Evolutionary conservation across 768 basidiomycete genomes (phyloP).

Genomic region (Tricholomella constricta): DNA sequence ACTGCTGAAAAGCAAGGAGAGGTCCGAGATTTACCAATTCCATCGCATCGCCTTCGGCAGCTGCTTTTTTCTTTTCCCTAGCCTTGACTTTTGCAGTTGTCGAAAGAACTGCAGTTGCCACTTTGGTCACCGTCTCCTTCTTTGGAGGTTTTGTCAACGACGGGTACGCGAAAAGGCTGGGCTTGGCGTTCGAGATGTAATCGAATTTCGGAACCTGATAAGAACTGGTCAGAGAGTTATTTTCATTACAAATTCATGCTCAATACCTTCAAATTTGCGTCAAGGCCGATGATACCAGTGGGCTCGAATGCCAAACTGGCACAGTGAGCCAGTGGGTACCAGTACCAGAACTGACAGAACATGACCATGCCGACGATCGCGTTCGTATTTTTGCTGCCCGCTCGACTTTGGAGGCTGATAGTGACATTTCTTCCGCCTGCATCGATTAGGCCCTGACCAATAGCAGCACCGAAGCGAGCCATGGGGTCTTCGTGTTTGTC

Average conservation of each 20-base stretch:
- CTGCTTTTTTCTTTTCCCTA: constrained; percentile 90
- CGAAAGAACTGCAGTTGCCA: constrained; percentile 92
- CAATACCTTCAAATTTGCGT: constrained; percentile 77
- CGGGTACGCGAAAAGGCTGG: constrained; percentile 93
- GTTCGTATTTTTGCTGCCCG: constrained; percentile 89
- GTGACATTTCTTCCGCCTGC: constrained; percentile 97
- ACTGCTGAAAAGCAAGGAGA: neutral
- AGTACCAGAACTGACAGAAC: constrained; percentile 99
- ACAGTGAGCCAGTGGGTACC: constrained; percentile 97
- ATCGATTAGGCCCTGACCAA: constrained; percentile 97
- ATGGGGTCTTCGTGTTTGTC: constrained; percentile 99
- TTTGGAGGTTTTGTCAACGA: constrained; percentile 83
- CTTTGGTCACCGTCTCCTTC: constrained; percentile 90
- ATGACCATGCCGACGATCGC: constrained; percentile 98
- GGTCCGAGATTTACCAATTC: constrained; percentile 62
- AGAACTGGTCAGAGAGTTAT: constrained; percentile 5
- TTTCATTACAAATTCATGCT: neutral
- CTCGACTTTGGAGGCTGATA: constrained; percentile 89
- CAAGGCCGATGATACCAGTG: constrained; percentile 91
- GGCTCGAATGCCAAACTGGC: constrained; percentile 92
- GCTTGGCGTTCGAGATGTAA: constrained; percentile 85
- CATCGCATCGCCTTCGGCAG: constrained; percentile 78
- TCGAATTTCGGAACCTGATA: constrained; percentile 91
- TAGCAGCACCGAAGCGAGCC: constrained; percentile 95
- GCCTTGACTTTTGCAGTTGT: constrained; percentile 98